A percentile compares a stretch with the other conserved stretches of the same genome.
Conservation (phyloP, 331 rosid genomes). For the Spiraea crenata region DNA sequence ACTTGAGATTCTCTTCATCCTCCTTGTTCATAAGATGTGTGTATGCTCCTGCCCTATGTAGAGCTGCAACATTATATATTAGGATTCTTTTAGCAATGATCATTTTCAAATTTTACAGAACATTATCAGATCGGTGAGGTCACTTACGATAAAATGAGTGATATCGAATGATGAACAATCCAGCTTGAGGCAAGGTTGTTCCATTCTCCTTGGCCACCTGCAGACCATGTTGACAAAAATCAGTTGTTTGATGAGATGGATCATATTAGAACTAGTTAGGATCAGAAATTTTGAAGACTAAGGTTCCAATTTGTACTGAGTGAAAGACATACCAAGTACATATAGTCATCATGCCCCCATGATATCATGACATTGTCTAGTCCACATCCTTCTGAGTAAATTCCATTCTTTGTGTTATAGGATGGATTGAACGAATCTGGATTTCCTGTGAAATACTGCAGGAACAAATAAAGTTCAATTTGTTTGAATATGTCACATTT, state of each 20-base stretch:
- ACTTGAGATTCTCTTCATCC: constrained; percentile 62
- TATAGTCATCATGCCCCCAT: constrained; percentile 91
- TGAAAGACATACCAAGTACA: constrained; percentile 59
- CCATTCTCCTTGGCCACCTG: constrained; percentile 73
- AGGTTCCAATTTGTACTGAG: not conserved
- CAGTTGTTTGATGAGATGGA: no score
- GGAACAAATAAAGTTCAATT: not conserved
- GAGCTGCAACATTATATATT: constrained; percentile 39
- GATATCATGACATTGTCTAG: constrained; percentile 59
- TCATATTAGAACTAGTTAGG: no score
- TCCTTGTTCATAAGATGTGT: constrained; percentile 71
- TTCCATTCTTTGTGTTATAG: constrained; percentile 47
- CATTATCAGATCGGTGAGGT: not conserved
- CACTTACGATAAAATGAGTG: constrained; percentile 80
- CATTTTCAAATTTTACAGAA: not conserved
- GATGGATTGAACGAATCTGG: constrained; percentile 40
- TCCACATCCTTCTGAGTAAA: constrained; percentile 66
- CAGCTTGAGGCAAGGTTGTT: constrained; percentile 63
- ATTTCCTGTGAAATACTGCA: constrained; percentile 70
- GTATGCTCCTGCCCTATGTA: constrained; percentile 61
- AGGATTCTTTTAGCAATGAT: not conserved
- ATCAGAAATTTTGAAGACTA: no score
- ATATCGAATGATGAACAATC: constrained; percentile 68
- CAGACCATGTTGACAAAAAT: constrained; percentile 8
- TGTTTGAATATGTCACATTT: not conserved